Base-by-base conservation (phyloP, 192 early-diverging fungal species). In the Kappamyces sp. region DNA sequence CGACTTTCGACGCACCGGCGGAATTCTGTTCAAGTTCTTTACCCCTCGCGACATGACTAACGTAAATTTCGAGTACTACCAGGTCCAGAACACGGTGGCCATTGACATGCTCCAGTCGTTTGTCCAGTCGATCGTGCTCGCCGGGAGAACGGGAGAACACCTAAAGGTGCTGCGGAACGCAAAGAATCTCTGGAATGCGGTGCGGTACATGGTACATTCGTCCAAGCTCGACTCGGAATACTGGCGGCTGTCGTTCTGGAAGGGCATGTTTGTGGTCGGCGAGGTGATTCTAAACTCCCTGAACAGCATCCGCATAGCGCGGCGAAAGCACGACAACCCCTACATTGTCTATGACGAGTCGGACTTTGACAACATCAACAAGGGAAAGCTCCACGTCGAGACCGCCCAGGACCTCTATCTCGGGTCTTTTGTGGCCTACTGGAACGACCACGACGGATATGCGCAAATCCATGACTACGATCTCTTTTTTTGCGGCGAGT, bases 41-140 rank as follows among this genome's bases (percentile, higher is more conserved):
- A 22, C 22, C 22, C 22, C 22, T 22, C 22, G 22, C 22, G 22
- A 22, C 22, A 22, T 22, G 22, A 22, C 22, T 22, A 22, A 0
- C 22, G 22, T 22, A 0, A 22, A 22, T 22, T 22, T 22, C 22
- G 22, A 22, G 22, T 22, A 22, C 22, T 22, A 5, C 8, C 4
- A 5, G 29, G n/a, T 32, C 15, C 51, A 53, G 2, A 9, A 53
- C 31, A 53, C 12, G n/a, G 36, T 39, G 31, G 14, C 31, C 5
- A 22, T 53, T n/a, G 77, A 79, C 8, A 62, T 61, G 31, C 52
- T 73, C 15, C 77, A 79, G 57, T 22, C 39, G 7, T 60, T 71
- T 47, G 70, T 68, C 9, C 77, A 79, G 43, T 61, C 70, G 8
- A 48, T 69, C 45, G 64, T 67, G n/a, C 59, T 72, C 31, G 65